Evolutionary conservation across 140 eudicot genomes (phyloP).

Genomic region (Ambrosia hybrid): DNA sequence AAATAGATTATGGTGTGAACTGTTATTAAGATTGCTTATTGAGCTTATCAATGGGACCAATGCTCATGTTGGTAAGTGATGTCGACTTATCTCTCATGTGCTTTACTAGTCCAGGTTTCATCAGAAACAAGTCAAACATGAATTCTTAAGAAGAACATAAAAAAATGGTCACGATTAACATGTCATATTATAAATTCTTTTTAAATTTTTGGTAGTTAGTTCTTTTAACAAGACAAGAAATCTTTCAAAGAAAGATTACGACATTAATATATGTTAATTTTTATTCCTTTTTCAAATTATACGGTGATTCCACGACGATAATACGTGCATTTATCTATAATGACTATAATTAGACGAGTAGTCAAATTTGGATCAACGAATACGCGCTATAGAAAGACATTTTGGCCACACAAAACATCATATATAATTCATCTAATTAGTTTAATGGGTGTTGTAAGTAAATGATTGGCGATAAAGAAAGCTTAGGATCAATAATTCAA

Average conservation of each 20-base stretch:
- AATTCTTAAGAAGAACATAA: neutral
- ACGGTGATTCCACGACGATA: too few relatives aligned
- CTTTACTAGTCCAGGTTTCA: neutral
- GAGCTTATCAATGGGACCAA: neutral
- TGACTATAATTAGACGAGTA: too few relatives aligned
- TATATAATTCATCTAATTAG: too few relatives aligned
- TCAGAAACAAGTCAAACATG: slow-evolving; percentile 3
- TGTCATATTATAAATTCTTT: neutral
- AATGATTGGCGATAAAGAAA: too few relatives aligned
- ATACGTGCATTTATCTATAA: too few relatives aligned
- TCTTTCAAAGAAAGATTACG: neutral
- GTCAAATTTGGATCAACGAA: too few relatives aligned
- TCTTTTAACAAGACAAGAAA: neutral
- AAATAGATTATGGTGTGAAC: neutral
- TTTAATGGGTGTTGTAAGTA: too few relatives aligned
- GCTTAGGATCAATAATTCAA: too few relatives aligned
- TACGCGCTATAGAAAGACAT: too few relatives aligned
- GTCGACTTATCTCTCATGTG: neutral
- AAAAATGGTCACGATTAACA: neutral
- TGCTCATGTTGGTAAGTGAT: neutral
- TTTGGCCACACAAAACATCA: too few relatives aligned
- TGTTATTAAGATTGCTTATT: neutral
- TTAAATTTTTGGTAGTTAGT: neutral
- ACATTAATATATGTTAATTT: neutral
- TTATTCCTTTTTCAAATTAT: neutral